Percentiles rank a stretch among this genome's conserved stretches.
These are phyloP conservation scores for Purshia tridentata DNA, from an alignment of 306 rosid species.

Conservation along the genomic window DNA sequence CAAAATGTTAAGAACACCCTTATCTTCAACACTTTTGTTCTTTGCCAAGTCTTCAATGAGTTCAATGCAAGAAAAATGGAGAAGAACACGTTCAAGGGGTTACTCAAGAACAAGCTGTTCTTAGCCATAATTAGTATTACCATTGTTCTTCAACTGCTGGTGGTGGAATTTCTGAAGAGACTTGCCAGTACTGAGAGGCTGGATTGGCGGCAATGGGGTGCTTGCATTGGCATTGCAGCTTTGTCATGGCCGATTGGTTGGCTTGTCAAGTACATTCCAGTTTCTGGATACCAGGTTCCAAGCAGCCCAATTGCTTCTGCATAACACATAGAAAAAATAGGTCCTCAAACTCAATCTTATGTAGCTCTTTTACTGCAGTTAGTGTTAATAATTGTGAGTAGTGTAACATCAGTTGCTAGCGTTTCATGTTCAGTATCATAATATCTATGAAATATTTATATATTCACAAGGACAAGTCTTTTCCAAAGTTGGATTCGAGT, in stretches of 20 bases:
- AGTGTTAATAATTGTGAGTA: too few species aligned
- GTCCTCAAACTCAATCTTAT: too few species aligned
- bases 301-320: not conserved
- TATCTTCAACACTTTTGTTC: conserved; percentile 18
- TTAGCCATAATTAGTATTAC: conserved; percentile 3
- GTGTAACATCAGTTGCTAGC: too few species aligned
- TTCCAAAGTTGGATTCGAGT: too few species aligned
- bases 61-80: conserved; percentile 17
- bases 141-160: conserved; percentile 13
- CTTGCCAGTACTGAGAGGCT: conserved; percentile 19
- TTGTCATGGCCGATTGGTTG: conserved; percentile 23
- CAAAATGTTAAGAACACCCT: not conserved
- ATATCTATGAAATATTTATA: too few species aligned
- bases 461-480: too few species aligned
- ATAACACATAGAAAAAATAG: not conserved
- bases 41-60: conserved; percentile 26
- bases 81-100: conserved; percentile 7
- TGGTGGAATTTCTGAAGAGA: conserved; percentile 20
- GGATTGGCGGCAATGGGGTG: conserved; percentile 17
- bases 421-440: too few species aligned
- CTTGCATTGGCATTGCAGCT: conserved; percentile 18
- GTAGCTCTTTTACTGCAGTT: too few species aligned
- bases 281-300: not conserved
- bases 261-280: conserved; percentile 25
- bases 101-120: conserved; percentile 11